A percentile compares a stretch with the other conserved stretches of the same genome.
These are phyloP conservation scores for Acacia pycnantha DNA, from an alignment of 331 rosid genomes.

Conservation along the genomic window DNA sequence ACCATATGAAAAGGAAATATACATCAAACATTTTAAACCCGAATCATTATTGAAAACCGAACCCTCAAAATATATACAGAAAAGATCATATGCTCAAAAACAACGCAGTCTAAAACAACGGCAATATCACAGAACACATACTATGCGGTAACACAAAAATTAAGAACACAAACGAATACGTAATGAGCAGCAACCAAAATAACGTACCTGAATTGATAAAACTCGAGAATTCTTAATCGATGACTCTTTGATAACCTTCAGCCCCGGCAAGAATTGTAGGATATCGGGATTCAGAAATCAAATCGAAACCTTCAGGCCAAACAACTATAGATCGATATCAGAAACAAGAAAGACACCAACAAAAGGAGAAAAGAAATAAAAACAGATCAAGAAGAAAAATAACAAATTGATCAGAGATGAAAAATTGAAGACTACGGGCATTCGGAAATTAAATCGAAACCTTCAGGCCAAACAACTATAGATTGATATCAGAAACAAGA, in stretches of 20 bases:
- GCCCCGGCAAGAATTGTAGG: neutral
- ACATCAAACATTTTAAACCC: neutral
- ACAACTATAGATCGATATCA: neutral
- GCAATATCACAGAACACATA: neutral
- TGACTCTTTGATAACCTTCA: neutral
- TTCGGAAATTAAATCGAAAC: neutral
- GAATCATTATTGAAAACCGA: neutral
- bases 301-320: neutral
- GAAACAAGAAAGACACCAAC: neutral
- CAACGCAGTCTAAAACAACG: neutral
- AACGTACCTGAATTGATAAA: constrained; percentile 25
- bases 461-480: neutral
- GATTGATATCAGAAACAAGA: neutral
- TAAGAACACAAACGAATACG: neutral
- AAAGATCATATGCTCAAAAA: neutral
- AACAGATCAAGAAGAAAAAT: neutral
- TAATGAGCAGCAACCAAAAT: neutral
- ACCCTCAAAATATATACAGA: neutral
- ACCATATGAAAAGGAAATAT: neutral
- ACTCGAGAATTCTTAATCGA: neutral
- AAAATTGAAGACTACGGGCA: neutral
- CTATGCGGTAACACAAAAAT: neutral
- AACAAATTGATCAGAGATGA: constrained; percentile 13
- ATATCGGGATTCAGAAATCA: neutral
- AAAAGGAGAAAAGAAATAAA: neutral